A percentile compares a stretch with the other conserved stretches of the same genome.
Conservation (phyloP, 2,329 filamentous ascomycete genomes). For the Didymella segeticola region DNA sequence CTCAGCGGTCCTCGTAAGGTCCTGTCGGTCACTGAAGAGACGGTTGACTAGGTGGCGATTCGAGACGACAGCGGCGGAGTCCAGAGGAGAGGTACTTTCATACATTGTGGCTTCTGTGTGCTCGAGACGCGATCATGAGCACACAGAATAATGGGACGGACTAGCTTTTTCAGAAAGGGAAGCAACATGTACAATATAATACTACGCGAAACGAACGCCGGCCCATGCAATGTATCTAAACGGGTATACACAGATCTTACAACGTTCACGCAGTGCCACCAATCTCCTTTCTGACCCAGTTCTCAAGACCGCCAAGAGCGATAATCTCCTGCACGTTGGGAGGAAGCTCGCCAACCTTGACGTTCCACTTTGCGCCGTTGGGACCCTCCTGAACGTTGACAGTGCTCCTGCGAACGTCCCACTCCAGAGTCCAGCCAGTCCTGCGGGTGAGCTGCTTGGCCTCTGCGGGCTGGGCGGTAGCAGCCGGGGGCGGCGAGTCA, state of each 20-base stretch:
- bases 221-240: conserved; percentile 23
- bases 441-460: conserved; percentile 69
- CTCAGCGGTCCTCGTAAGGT: conserved; percentile 11
- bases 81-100: neutral
- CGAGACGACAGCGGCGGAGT: neutral
- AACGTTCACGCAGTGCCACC: conserved; percentile 35
- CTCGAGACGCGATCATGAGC: neutral
- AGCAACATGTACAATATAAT: conserved; percentile 8
- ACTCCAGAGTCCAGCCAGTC: conserved; percentile 83
- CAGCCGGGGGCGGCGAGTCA: conserved; percentile 55
- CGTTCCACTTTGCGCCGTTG: conserved; percentile 72
- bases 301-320: conserved; percentile 73
- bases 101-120: neutral
- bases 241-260: conserved; percentile 27
- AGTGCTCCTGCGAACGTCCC: conserved; percentile 77
- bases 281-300: conserved; percentile 80
- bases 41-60: neutral
- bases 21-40: conserved; percentile 7
- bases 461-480: conserved; percentile 47
- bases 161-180: conserved; percentile 1
- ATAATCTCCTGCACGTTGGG: conserved; percentile 77
- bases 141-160: neutral
- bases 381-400: conserved; percentile 75
- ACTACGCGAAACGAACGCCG: conserved; percentile 17
- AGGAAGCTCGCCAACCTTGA: conserved; percentile 83